Evolutionary conservation across 306 rosid genomes (phyloP).

Genomic region (Cucurbita moschata): DNA sequence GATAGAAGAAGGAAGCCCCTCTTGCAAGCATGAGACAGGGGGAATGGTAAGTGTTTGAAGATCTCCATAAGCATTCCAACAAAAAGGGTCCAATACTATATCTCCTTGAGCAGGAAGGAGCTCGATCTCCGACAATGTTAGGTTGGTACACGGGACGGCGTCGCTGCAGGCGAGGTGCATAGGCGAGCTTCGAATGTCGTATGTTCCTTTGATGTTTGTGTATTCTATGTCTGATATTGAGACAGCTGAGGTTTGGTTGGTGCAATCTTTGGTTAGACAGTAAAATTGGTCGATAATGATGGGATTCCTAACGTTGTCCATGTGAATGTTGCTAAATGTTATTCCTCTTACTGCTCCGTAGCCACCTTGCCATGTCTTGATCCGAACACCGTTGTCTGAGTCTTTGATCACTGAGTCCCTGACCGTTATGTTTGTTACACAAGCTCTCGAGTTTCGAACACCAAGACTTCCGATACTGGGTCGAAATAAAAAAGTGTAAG

Average conservation of each 20-base stretch:
- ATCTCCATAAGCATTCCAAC: slow-evolving; percentile 48
- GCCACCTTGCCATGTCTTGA: slow-evolving; percentile 57
- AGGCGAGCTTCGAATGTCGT: slow-evolving; percentile 34
- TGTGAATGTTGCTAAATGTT: slow-evolving; percentile 17
- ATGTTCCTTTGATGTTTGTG: slow-evolving; percentile 42
- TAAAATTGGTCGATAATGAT: slow-evolving; percentile 51
- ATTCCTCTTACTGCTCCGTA: slow-evolving; percentile 27
- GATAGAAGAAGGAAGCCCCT: slow-evolving; percentile 20
- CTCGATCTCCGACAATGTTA: slow-evolving; percentile 25
- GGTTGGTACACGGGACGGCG: slow-evolving; percentile 37
- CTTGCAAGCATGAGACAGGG: slow-evolving; percentile 26
- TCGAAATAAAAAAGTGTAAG: not conserved
- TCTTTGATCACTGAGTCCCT: slow-evolving; percentile 24
- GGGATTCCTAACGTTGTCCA: slow-evolving; percentile 35
- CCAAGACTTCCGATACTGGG: slow-evolving; percentile 39
- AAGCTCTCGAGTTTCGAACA: slow-evolving; percentile 23
- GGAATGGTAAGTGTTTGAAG: slow-evolving; percentile 24
- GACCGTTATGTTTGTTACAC: slow-evolving; percentile 33
- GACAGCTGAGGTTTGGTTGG: slow-evolving; percentile 45
- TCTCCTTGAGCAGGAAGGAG: slow-evolving; percentile 24
- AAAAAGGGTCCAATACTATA: slow-evolving; percentile 16
- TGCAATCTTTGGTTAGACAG: slow-evolving; percentile 32
- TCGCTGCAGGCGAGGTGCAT: slow-evolving; percentile 43
- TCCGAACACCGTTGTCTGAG: slow-evolving; percentile 38
- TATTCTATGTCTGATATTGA: slow-evolving; percentile 20